phyloP scores from a whole-genome alignment of 129 eudicot genomes.

The Cynara cardunculus region DNA sequence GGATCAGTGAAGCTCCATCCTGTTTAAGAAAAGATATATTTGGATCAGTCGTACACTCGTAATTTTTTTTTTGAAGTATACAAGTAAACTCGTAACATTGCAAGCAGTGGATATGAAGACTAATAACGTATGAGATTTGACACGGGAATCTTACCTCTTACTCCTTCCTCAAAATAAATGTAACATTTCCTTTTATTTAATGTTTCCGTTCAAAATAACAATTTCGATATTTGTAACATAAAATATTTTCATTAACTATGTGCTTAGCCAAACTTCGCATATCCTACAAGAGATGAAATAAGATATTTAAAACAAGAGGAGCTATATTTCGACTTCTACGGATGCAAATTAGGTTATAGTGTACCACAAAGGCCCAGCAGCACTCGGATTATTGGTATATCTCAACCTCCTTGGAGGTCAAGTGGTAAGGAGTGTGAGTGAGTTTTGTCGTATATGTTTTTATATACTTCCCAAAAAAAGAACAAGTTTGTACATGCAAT shows the following conservation, averaged over 20 bases:
- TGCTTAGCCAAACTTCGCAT: neutral
- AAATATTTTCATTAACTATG: neutral
- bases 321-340: too few relatives aligned
- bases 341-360: too few relatives aligned
- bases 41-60: neutral
- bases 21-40: conserved; percentile 26
- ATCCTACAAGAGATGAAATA: neutral
- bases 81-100: too few relatives aligned
- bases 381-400: neutral
- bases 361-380: too few relatives aligned
- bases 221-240: neutral
- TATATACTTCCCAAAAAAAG: too few relatives aligned
- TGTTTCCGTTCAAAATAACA: neutral
- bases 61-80: too few relatives aligned
- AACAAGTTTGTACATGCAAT: neutral
- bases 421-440: too few relatives aligned
- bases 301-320: neutral
- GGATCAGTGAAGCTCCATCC: conserved; percentile 82
- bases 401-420: neutral
- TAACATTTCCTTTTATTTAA: neutral
- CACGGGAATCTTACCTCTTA: neutral
- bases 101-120: neutral
- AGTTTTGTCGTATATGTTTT: neutral
- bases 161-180: neutral
- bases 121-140: neutral